Evolutionary conservation across 2,329 filamentous ascomycete genomes (phyloP).

Genomic region (Verticillium nubilum): DNA sequence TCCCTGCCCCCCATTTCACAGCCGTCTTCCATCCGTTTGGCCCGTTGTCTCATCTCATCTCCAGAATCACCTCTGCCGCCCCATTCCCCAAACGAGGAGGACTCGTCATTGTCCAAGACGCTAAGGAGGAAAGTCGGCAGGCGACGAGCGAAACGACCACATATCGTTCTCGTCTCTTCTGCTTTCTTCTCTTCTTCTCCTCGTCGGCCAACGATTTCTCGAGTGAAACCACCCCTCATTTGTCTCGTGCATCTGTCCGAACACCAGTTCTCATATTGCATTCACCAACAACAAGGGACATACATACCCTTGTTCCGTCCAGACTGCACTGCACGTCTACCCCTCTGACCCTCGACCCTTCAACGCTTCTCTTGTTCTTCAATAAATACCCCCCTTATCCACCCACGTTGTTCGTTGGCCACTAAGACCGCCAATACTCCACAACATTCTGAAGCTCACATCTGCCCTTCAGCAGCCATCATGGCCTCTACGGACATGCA

Average conservation of each 20-base stretch:
- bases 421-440: neutral
- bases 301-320: slow-evolving; percentile 1
- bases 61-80: neutral
- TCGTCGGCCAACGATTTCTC: neutral
- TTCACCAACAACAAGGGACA: slow-evolving; percentile 5
- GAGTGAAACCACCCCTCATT: slow-evolving; percentile 1
- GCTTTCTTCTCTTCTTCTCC: slow-evolving; percentile 1
- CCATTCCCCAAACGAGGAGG: slow-evolving; percentile 4
- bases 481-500: slow-evolving; percentile 8
- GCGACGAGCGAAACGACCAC: neutral
- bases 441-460: neutral
- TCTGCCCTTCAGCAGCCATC: neutral
- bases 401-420: neutral
- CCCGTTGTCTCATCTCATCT: neutral
- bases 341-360: neutral
- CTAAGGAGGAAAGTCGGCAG: slow-evolving; percentile 13
- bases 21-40: neutral
- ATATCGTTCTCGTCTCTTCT: neutral
- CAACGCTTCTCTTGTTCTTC: neutral
- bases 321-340: neutral
- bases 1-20: neutral
- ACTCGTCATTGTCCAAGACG: slow-evolving; percentile 15
- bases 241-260: neutral
- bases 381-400: slow-evolving; percentile 1
- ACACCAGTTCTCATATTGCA: neutral